phyloP scores from a whole-genome alignment of 2,329 filamentous ascomycete species.

The Neopestalotiopsis clavispora region DNA sequence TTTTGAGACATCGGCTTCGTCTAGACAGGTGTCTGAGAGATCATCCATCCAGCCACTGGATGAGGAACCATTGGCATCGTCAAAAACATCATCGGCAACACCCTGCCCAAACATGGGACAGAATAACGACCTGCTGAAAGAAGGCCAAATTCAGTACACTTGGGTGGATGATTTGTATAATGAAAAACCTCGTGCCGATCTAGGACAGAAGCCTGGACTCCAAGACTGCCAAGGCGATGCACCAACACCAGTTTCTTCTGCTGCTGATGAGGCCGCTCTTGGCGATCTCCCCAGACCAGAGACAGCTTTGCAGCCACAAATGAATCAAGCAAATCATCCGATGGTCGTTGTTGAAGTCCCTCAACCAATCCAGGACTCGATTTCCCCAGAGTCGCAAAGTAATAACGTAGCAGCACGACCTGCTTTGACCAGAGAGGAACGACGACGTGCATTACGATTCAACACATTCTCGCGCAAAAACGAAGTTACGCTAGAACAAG shows the following conservation, averaged over 20 bases:
- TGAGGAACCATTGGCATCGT: not conserved
- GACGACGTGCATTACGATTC: not conserved
- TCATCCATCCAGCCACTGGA: not conserved
- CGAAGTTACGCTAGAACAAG: constrained; percentile 37
- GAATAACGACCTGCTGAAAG: no score
- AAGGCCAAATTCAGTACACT: no score
- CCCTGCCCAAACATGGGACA: no score
- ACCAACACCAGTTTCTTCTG: no score
- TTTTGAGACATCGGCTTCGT: not conserved
- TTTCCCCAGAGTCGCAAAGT: not conserved
- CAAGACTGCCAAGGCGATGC: no score
- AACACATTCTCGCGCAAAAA: constrained; percentile 24
- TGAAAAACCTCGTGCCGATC: no score
- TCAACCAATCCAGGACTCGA: no score
- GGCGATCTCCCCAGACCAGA: no score
- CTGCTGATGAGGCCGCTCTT: no score
- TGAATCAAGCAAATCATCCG: not conserved
- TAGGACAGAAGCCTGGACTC: no score
- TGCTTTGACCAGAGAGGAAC: not conserved
- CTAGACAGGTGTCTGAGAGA: not conserved
- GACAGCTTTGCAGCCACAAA: not conserved
- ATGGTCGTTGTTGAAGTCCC: no score
- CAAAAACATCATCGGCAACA: not conserved
- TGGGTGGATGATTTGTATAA: no score
- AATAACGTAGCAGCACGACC: not conserved